Evolutionary conservation across 768 basidiomycete species (phyloP), one percentile per base, ranked within the genome.

Genomic region (Kondoa subrosea): DNA sequence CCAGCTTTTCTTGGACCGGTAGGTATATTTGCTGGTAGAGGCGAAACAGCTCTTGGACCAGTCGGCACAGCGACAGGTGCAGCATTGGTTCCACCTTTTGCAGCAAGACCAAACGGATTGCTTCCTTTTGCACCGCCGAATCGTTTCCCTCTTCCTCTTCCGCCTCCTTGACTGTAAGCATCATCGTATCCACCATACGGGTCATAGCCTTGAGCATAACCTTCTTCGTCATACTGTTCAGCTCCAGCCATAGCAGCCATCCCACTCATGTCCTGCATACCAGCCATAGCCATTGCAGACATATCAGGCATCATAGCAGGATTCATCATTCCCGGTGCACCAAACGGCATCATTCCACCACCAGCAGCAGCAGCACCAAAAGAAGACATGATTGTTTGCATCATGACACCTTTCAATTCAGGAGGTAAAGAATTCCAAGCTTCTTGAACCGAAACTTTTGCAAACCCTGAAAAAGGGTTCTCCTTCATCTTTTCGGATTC

Each of bases 261-360:
- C 58, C 26, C 26, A 25, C 26, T 25, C 14, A 16, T 17, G 16
- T 17, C 27, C 61, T 31, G 8, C 40, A 50, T 50, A 50, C 21
- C 40, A 8, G 21, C 21, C 61, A 3, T 12, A 17, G 61, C 29
- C 61, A 63, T 63, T 15, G 3, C 26, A 27, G 61, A 32, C 58
- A 89, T 89, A 73, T 78, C 79, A 62, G 84, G 85, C 87, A 88
- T 88, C 86, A 89, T 87, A 1, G 73, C 83, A 80, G 85, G 83
- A 50, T 79, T 80, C 76, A 78, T 77, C 56, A 66, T 69, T 77
- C 72, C 62, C 29, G 29, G 76, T 71, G 30, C 81, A 81, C 56
- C 59, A 2, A 33, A 33, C 57, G 62, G 26, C 71, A 66, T 64
- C 69, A 66, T 65, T 59, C 69, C 65, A 56, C 77, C 77, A 57